These are phyloP conservation scores for Eucalyptus sp. DNA, from an alignment of 345 rosid genomes.

Conservation along the genomic window DNA sequence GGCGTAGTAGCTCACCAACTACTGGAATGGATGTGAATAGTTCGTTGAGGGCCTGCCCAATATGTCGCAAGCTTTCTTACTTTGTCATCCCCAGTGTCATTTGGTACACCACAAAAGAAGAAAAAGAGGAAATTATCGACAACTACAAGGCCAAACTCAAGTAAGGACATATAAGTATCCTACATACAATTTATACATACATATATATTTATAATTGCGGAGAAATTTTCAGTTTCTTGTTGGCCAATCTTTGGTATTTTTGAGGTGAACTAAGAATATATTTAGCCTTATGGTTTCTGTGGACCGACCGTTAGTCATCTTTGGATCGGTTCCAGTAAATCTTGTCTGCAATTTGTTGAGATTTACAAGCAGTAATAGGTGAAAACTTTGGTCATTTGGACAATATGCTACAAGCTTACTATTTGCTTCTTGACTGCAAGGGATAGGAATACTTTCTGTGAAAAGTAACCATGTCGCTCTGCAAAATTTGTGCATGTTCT, in stretches of 20 bases:
- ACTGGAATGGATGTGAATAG: slow-evolving; percentile 86
- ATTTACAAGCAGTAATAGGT: neutral
- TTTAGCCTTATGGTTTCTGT: neutral
- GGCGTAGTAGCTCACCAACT: slow-evolving; percentile 76
- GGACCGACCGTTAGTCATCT: neutral
- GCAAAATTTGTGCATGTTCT: neutral
- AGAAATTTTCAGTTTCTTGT: neutral
- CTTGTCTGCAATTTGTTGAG: neutral
- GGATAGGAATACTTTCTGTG: neutral
- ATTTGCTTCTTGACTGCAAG: neutral
- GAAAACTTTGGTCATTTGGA: neutral
- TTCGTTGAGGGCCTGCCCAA: slow-evolving; percentile 82
- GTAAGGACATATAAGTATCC: slow-evolving; percentile 11
- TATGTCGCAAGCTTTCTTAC: slow-evolving; percentile 90
- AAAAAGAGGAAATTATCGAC: slow-evolving; percentile 69
- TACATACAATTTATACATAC: neutral
- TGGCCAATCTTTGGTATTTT: neutral
- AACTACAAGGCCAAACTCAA: slow-evolving; percentile 82
- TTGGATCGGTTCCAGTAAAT: neutral
- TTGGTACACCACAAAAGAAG: slow-evolving; percentile 78
- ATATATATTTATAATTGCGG: neutral
- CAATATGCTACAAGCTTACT: neutral
- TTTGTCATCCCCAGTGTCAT: slow-evolving; percentile 92
- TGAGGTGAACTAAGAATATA: neutral
- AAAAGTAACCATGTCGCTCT: neutral